Evolutionary conservation across 2,329 filamentous ascomycete genomes (phyloP), one percentile per base, ranked within the genome.

Genomic region (Diaporthe vexans): DNA sequence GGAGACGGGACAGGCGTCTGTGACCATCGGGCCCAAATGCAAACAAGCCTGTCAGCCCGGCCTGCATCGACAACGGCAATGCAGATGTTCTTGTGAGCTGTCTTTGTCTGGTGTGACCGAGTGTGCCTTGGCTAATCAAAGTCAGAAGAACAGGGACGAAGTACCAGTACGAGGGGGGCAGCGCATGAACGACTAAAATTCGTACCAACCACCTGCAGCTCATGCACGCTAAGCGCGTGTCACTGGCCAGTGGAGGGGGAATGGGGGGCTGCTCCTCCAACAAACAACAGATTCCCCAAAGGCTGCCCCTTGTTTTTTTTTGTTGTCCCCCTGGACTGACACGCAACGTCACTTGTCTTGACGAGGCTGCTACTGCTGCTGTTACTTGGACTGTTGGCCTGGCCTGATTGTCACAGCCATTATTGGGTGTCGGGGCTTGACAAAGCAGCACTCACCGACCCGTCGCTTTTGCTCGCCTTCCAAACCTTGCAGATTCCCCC

Each of bases 371-470:
- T 71, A 56, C 35, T 58, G 51, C 26, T 10, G 24, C 35, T 46
- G 52, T 7, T 54, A 40, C 37, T 52, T 71, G 51, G 51, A 56
- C 43, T 46, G 67, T 54, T 63, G 35, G 29, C 63, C 63, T 68
- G 63, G 63, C 26, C 63, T 26, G 63, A 54, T 40, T 46, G 51
- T 52, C 61, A 67, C 61, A 67, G 43, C 63, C 46, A 21, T 24
- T 68, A 33, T n/a, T 68, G 63, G 46, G 37, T 40, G 48, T 54
- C 51, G 63, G 63, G 48, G 33, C 63, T 67, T 33, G 63, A 68
- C 63, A 68, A 68, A 52, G 63, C 33, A 68, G 63, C 63, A 54
- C 63, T 19, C 35, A 61, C 70, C 57, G 70, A 72, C 70, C 59
- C 58, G 51, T 72, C 70, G 70, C 70, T 63, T 61, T 52, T 63